Evolutionary conservation across 345 rosid genomes (phyloP), one percentile per base, ranked within the genome.

Genomic region (Citrus medica): DNA sequence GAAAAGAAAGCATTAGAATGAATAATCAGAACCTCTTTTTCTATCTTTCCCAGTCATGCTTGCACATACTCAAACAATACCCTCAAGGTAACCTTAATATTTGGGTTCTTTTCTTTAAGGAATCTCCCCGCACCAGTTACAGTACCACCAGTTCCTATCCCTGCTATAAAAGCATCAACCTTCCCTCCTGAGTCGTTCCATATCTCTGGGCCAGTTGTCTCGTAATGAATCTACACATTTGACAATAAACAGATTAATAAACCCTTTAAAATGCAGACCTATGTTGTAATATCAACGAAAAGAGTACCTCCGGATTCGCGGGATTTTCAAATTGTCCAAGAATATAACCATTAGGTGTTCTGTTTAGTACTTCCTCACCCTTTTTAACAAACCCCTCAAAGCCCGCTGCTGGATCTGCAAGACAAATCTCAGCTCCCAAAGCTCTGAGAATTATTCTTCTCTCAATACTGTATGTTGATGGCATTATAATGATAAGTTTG

Each of bases 121-220:
- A 82, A 85, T 21, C 75, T 85, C 28, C 94, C 94, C 35, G 84
- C 74, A 17, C 93, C 94, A 3, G 87, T 82, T 62, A 88, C 69
- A 0, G 92, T 90, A 38, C 97, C 97, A 40, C 92, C 92, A 40
- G 92, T 92, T 16, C 97, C 94, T 71, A 89, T 81, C 62, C 90
- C 93, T 0, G 88, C 71, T 1, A 92, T 85, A 71, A 90, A 74
- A 10, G 73, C 83, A 79, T 90, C 91, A 71, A 89, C 87, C 82
- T 88, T 75, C 63, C 88, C 94, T 42, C 70, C 88, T 0, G 91
- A 84, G 78, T 82, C 93, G 63, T 73, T 85, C 96, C 96, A 92
- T 80, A 90, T 89, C 85, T 92, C 96, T 24, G 92, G 93, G 35
- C 93, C 92, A 19, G 90, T 87, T 60, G 93, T 90, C 79, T 83